These are phyloP conservation scores for Tricholoma sp. DNA, from an alignment of 768 basidiomycete species.

Conservation along the genomic window DNA sequence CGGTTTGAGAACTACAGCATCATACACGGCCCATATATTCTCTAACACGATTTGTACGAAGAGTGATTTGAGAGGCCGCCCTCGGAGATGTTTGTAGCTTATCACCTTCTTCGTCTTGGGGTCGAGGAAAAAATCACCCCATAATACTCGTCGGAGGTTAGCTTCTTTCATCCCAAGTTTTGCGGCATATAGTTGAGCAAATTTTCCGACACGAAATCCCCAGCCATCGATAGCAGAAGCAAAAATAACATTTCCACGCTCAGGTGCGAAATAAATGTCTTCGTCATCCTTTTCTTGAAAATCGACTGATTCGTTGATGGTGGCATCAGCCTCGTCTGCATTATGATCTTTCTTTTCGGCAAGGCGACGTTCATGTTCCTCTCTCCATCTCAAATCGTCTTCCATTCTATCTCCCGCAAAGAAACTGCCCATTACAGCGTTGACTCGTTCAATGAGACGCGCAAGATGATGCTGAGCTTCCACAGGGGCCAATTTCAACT, in stretches of 20 bases:
- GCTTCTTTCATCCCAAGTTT: slow-evolving; percentile 90
- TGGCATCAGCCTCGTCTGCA: slow-evolving; percentile 60
- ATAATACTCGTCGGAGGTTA: slow-evolving; percentile 80
- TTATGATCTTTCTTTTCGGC: slow-evolving; percentile 67
- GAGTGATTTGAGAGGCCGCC: slow-evolving; percentile 83
- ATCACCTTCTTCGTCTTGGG: slow-evolving; percentile 93
- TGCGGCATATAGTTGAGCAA: slow-evolving; percentile 85
- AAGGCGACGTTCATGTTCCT: slow-evolving; percentile 82
- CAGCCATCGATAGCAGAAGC: slow-evolving; percentile 95
- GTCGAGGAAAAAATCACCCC: slow-evolving; percentile 98
- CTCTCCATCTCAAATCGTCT: slow-evolving; percentile 90
- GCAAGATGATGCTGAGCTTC: slow-evolving; percentile 96
- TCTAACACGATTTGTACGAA: slow-evolving; percentile 98
- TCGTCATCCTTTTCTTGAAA: slow-evolving; percentile 97
- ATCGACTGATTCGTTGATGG: slow-evolving; percentile 53
- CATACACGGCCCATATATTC: slow-evolving; percentile 96
- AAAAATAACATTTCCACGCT: slow-evolving; percentile 93
- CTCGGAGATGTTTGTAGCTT: slow-evolving; percentile 84
- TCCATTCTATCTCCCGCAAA: slow-evolving; percentile 96
- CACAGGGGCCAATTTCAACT: slow-evolving; percentile 83
- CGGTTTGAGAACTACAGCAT: slow-evolving; percentile 85
- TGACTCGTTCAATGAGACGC: slow-evolving; percentile 92
- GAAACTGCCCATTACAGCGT: slow-evolving; percentile 96
- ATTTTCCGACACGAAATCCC: slow-evolving; percentile 93
- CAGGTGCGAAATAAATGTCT: slow-evolving; percentile 95